Evolutionary conservation across 2,329 filamentous ascomycete species (phyloP).

Genomic region (Nothopassalora personata): DNA sequence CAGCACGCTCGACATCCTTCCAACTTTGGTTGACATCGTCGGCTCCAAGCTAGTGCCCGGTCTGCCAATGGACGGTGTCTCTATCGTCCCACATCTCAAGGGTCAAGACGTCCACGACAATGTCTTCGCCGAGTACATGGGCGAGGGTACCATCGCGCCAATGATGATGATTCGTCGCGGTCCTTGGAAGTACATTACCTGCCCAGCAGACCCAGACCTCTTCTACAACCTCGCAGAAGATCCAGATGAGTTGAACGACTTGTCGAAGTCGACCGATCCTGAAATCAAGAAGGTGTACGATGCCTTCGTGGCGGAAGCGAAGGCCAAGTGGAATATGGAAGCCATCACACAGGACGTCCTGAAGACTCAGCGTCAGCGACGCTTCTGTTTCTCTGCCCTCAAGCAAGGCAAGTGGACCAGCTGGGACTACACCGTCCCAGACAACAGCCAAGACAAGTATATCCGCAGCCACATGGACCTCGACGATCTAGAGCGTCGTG

Average conservation of each 20-base stretch:
- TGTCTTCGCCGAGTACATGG: constrained; percentile 92
- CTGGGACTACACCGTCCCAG: constrained; percentile 79
- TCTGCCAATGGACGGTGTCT: constrained; percentile 81
- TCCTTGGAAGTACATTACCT: constrained; percentile 85
- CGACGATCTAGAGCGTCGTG: constrained; percentile 71
- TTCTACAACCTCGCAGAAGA: constrained; percentile 75
- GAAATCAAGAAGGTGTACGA: constrained; percentile 40
- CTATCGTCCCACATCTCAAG: constrained; percentile 71
- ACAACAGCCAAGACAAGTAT: constrained; percentile 62
- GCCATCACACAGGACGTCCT: constrained; percentile 70
- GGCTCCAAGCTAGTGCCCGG: constrained; percentile 63
- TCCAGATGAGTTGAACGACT: constrained; percentile 70
- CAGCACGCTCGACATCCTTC: constrained; percentile 83
- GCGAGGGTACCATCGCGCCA: constrained; percentile 81
- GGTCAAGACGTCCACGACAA: constrained; percentile 68
- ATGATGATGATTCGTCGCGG: constrained; percentile 92
- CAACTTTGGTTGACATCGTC: constrained; percentile 79
- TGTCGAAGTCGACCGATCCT: constrained; percentile 45
- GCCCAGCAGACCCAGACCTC: constrained; percentile 75
- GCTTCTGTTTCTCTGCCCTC: constrained; percentile 74
- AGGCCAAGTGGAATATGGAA: constrained; percentile 73
- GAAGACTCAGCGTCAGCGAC: constrained; percentile 69
- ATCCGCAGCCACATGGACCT: constrained; percentile 79
- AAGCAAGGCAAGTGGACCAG: constrained; percentile 68
- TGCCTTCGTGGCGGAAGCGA: constrained; percentile 68